Percentiles rank a stretch among this genome's conserved stretches.
phyloP scores from a whole-genome alignment of 768 basidiomycete genomes.

The Tulasnella sp. region DNA sequence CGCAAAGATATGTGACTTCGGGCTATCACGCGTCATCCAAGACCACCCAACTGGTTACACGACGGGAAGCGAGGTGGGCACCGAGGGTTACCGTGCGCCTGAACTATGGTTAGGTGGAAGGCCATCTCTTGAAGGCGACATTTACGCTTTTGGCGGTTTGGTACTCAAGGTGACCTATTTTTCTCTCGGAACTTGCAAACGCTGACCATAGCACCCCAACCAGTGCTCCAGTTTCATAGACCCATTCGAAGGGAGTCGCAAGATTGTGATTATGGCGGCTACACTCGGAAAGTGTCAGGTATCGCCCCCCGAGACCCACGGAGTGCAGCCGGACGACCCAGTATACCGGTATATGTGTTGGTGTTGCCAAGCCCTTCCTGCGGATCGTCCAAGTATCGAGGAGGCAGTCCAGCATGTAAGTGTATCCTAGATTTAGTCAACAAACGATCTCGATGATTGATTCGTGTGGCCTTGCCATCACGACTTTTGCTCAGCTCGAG shows the following conservation, averaged over 20 bases:
- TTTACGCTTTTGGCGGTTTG: neutral
- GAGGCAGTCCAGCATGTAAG: neutral
- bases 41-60: constrained; percentile 5
- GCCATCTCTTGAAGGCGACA: neutral
- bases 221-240: neutral
- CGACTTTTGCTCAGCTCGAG: no score
- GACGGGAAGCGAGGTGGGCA: neutral
- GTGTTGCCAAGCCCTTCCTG: neutral
- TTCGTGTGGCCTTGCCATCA: no score
- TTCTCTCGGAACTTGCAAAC: neutral
- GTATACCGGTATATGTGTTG: neutral
- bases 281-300: no score
- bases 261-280: neutral
- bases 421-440: no score
- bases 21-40: neutral
- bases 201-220: no score
- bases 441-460: no score
- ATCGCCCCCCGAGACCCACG: no score
- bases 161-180: neutral
- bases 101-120: neutral
- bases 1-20: neutral
- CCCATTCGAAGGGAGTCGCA: neutral
- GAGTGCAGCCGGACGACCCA: neutral
- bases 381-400: neutral
- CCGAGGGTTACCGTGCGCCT: neutral